Conservation (phyloP, 1,284 basidiomycete genomes). For the Jaminaea rosea region DNA sequence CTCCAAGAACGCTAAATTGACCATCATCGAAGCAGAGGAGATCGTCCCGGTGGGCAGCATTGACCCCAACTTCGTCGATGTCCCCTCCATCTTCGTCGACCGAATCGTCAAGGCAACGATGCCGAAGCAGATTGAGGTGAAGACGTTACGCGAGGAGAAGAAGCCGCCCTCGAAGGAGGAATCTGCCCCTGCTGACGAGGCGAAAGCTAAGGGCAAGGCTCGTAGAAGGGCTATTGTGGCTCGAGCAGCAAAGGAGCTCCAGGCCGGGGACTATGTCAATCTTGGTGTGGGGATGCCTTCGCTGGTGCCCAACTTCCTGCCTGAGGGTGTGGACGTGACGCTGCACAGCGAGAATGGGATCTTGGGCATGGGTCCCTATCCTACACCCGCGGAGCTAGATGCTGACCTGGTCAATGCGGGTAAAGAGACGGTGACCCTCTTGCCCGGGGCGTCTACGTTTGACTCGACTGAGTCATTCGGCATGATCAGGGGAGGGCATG, state of each 20-base stretch:
- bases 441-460: conserved; percentile 85
- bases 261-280: conserved; percentile 43
- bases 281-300: conserved; percentile 42
- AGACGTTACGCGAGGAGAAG: conserved; percentile 20
- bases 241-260: conserved; percentile 36
- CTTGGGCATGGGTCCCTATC: conserved; percentile 43
- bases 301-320: conserved; percentile 40
- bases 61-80: conserved; percentile 33
- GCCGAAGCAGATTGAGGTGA: conserved; percentile 37
- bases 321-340: conserved; percentile 32
- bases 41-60: conserved; percentile 36
- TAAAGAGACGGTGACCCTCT: conserved; percentile 69
- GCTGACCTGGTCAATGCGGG: conserved; percentile 59
- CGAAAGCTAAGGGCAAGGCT: conserved; percentile 21
- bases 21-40: conserved; percentile 43
- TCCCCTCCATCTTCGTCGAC: conserved; percentile 40
- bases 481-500: conserved; percentile 89
- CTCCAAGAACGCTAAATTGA: conserved; percentile 40
- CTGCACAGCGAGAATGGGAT: conserved; percentile 44
- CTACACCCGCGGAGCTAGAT: conserved; percentile 23
- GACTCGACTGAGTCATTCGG: conserved; percentile 86
- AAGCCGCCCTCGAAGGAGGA: conserved; percentile 4
- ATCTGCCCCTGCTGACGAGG: not conserved
- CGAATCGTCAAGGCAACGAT: conserved; percentile 27
- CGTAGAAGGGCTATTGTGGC: conserved; percentile 24